Base-by-base conservation (phyloP, 192 early-diverging fungal genomes). In the Coemansia javaensis region DNA sequence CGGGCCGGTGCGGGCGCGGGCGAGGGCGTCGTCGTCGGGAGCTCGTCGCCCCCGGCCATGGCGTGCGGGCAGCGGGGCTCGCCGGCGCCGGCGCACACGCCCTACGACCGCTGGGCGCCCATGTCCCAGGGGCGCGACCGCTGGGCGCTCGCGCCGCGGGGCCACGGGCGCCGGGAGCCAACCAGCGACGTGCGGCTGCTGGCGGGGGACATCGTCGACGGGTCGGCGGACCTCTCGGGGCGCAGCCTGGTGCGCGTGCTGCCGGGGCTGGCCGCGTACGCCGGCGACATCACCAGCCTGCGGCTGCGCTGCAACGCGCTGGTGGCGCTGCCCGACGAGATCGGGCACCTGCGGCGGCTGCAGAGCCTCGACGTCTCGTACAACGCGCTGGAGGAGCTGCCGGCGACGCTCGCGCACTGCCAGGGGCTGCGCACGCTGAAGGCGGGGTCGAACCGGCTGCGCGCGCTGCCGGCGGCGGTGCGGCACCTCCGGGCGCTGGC, bases 341-440 rank as follows among this genome's bases (percentile, higher is more conserved):
- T 70, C n/a, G 66, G 66, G 1, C 42, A 50, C 32, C 18, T 63
- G 47, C 51, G 40, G n/a, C 50, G 36, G 36, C 47, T 71, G 28
- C 54, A 63, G 52, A 13, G 11, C 2, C 37, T 71, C 9, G 52
- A 71, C 20, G 45, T 71, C 10, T 51, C 60, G 14, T 21, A 40
- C 16, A 71, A 71, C 43, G 20, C 36, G 31, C 51, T 63, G 2
- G 30, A 45, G n/a, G 12, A 24, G 27, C 46, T 71, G 22, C 67
- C 59, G 4, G 38, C 51, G 15, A 59, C 59, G 2, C 24, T 63
- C 15, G 56, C 56, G 0, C 48, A 59, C 30, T 71, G 67, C 46
- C 59, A 59, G 52, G 14, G 32, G 3, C 42, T 71, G 38, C 40
- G 30, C 16, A 30, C 23, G 4, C 22, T 71, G 9, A 33, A 55